Percentiles rank a stretch among this genome's conserved stretches.
phyloP scores from a whole-genome alignment of 176 grass and related monocot genomes.

The Aegilops speltoides region DNA sequence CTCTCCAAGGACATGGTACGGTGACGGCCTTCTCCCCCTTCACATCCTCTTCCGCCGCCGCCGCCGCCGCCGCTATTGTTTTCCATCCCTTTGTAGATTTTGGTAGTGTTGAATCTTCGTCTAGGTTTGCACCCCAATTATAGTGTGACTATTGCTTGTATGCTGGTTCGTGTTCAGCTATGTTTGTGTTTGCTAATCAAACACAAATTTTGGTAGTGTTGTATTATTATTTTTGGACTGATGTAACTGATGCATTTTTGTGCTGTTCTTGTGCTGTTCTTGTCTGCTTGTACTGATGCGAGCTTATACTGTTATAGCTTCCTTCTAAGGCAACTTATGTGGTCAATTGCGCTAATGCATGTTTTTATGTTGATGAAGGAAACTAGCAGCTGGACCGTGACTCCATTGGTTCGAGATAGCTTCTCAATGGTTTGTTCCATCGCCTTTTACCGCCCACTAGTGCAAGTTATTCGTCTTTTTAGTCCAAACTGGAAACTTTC shows the following conservation, averaged over 20 bases:
- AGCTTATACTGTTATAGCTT: background rate
- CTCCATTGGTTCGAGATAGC: constrained; percentile 72
- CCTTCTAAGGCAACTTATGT: background rate
- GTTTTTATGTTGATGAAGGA: constrained; percentile 44
- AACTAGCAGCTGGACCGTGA: constrained; percentile 70
- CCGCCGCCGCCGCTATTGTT: background rate
- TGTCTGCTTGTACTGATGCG: too few species aligned
- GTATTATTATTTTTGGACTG: background rate
- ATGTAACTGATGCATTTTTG: background rate
- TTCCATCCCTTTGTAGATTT: too few species aligned
- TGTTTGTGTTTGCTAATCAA: background rate
- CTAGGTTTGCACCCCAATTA: background rate
- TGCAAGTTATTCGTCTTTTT: background rate
- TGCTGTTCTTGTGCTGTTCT: background rate
- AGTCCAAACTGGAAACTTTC: background rate
- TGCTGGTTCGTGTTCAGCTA: background rate
- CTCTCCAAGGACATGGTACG: constrained; percentile 90
- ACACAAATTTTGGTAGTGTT: background rate
- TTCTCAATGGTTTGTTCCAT: constrained; percentile 72
- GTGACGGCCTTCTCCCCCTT: background rate
- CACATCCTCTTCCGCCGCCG: background rate
- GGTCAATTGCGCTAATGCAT: background rate
- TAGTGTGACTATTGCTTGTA: background rate
- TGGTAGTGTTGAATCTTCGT: background rate
- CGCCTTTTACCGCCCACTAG: background rate